Base-by-base conservation (phyloP, 2,329 filamentous ascomycete species). In the Plectosphaerella plurivora region DNA sequence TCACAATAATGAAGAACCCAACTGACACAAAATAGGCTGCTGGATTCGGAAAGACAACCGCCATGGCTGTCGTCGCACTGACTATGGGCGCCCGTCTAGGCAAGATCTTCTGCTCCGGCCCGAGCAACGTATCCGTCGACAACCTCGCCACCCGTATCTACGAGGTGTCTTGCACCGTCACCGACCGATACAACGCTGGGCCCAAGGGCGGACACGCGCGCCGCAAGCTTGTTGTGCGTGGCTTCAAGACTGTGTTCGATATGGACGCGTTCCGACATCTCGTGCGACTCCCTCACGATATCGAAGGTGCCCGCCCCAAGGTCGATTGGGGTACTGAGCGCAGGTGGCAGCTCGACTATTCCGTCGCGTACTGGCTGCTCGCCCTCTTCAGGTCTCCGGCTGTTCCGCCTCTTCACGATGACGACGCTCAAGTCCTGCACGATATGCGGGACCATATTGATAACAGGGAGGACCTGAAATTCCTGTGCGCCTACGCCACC, bases 11-110 rank as follows among this genome's bases (percentile, higher is more conserved):
- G 11, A 9, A 33, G 7, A 4, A 12, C 8, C 11, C 7, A 7
- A 39, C 37, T 39, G 16, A 39, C 37, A n/a, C 8, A 5, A 5
- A 16, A 39, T 44, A 60, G 59, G 49, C 46, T 0, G 45, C 58
- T 12, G 58, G 58, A 0, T 58, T 55, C 9, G 60, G 58, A 1
- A 62, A 61, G n/a, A 61, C 60, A 0, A 44, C 54, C 0, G 12
- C 41, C 28, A 16, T 54, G 0, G 54, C 56, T 15, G 52, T 48
- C 1, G 49, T 36, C 1, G 15, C 57, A 0, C 35, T 63, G 0
- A 53, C 54, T 0, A 57, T 63, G 45, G 14, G 47, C 0, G 50
- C 33, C 14, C 56, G 20, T 1, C 14, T 61, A 1, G 57, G 55
- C 1, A 14, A 28, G 1, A 39, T 61, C 8, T 54, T 50, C 15